Conservation (phyloP, 1,139 yeast species). For the Yamadazyma mexicana region DNA sequence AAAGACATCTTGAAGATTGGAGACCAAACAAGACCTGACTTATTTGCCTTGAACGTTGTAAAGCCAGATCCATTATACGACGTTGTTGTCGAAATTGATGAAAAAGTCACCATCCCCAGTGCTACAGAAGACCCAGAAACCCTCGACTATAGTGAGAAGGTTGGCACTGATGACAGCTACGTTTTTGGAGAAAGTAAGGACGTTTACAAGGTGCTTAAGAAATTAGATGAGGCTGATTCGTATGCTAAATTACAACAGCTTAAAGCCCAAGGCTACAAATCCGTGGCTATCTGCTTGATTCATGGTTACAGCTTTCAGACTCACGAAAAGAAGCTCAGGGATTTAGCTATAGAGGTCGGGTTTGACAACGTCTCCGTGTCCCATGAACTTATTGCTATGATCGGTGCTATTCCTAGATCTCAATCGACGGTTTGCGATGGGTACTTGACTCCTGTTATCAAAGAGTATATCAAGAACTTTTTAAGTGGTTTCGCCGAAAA, state of each 20-base stretch:
- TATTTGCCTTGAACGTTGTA: slow-evolving; percentile 59
- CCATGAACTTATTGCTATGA: slow-evolving; percentile 68
- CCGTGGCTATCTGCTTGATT: slow-evolving; percentile 65
- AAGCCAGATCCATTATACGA: slow-evolving; percentile 61
- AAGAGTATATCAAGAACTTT: slow-evolving; percentile 59
- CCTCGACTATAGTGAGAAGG: slow-evolving; percentile 13
- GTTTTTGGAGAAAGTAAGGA: slow-evolving; percentile 64
- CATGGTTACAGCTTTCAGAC: slow-evolving; percentile 72
- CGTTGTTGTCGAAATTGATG: slow-evolving; percentile 65
- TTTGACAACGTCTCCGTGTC: slow-evolving; percentile 60
- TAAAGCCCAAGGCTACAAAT: slow-evolving; percentile 55
- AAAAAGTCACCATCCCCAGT: slow-evolving; percentile 68
- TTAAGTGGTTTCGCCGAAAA: slow-evolving; percentile 59
- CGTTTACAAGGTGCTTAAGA: slow-evolving; percentile 50
- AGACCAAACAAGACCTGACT: slow-evolving; percentile 68
- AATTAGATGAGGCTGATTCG: slow-evolving; percentile 44
- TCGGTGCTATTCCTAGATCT: slow-evolving; percentile 67
- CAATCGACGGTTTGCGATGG: slow-evolving; percentile 78
- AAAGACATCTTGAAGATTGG: slow-evolving; percentile 66
- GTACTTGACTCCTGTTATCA: slow-evolving; percentile 71
- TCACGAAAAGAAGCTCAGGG: slow-evolving; percentile 61
- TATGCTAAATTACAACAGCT: slow-evolving; percentile 37
- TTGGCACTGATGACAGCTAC: slow-evolving; percentile 10
- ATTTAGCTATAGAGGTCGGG: slow-evolving; percentile 57
- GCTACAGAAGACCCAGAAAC: slow-evolving; percentile 58